Conservation (phyloP, 2,329 filamentous ascomycete genomes). For the Penicillium sp. region DNA sequence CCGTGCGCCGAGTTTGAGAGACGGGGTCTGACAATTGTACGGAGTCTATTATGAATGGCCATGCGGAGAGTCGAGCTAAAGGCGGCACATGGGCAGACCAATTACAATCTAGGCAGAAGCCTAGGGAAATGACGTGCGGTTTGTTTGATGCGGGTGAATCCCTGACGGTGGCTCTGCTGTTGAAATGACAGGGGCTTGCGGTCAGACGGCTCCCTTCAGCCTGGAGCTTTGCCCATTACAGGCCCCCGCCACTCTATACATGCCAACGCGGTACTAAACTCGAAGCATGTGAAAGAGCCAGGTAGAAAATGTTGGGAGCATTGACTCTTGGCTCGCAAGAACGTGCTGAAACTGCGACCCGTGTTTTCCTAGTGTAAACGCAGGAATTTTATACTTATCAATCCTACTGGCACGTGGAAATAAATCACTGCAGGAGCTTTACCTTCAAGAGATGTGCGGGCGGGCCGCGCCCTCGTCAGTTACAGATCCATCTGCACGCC, state of each 20-base stretch:
- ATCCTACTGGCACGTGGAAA: not conserved
- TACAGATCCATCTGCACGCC: constrained; percentile 14
- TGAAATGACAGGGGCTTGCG: constrained; percentile 4
- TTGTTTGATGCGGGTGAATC: not conserved
- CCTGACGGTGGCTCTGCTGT: constrained; percentile 6
- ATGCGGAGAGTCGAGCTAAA: not conserved
- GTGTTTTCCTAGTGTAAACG: not conserved
- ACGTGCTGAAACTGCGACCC: not conserved
- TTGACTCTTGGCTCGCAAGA: not conserved
- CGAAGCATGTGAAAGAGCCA: not conserved
- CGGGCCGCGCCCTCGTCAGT: not conserved
- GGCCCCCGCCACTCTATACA: not conserved
- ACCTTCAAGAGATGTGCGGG: not conserved
- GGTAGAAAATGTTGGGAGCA: not conserved
- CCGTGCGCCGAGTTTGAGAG: not conserved
- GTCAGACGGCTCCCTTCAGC: not conserved
- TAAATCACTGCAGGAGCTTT: not conserved
- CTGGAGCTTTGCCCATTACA: not conserved
- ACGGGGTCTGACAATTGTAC: not conserved
- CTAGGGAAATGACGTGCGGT: not conserved
- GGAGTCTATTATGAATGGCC: not conserved
- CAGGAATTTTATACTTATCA: constrained; percentile 3
- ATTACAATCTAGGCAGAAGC: not conserved
- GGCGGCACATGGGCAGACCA: not conserved
- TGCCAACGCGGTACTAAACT: not conserved